Percentiles rank a stretch among this genome's conserved stretches.
Evolutionary conservation across 2,329 filamentous ascomycete species (phyloP).

Genomic region (Amauroascus niger): DNA sequence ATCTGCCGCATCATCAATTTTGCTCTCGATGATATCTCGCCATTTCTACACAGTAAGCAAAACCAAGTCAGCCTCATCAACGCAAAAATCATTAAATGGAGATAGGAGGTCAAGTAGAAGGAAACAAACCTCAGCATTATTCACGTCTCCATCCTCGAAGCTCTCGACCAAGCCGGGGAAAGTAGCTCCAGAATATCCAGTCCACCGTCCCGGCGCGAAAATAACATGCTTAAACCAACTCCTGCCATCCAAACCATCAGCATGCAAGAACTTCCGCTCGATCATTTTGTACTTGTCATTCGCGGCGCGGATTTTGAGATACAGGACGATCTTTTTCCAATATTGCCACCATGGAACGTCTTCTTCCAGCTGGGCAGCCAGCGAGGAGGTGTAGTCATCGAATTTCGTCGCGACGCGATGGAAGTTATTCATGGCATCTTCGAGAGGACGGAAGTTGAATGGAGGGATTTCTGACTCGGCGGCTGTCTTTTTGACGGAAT

Average conservation of each 20-base stretch:
- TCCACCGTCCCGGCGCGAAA: conserved; percentile 85
- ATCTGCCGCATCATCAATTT: conserved; percentile 26
- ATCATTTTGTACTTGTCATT: conserved; percentile 78
- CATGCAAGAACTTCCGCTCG: conserved; percentile 69
- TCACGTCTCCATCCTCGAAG: conserved; percentile 43
- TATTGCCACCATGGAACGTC: conserved; percentile 70
- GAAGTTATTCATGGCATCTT: conserved; percentile 42
- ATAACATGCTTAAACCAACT: conserved; percentile 93
- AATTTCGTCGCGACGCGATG: conserved; percentile 41
- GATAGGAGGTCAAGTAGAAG: conserved; percentile 1
- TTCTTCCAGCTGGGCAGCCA: conserved; percentile 42
- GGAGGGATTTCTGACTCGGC: conserved; percentile 15
- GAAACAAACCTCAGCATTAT: conserved; percentile 43
- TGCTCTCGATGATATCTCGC: conserved; percentile 31
- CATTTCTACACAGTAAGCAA: conserved; percentile 29
- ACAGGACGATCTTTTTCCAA: conserved; percentile 56
- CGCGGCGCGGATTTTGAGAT: conserved; percentile 52
- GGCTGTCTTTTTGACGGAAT: conserved; percentile 22
- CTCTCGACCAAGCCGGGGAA: conserved; percentile 57
- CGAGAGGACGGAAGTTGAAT: conserved; percentile 40
- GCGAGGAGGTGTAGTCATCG: conserved; percentile 42
- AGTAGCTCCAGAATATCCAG: conserved; percentile 70
- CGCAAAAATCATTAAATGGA: neutral
- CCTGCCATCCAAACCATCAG: conserved; percentile 65
- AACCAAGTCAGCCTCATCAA: neutral